Percentiles rank a stretch among this genome's conserved stretches.
Conservation (phyloP, 495 filamentous ascomycete species). For the Neurospora cerealis region DNA sequence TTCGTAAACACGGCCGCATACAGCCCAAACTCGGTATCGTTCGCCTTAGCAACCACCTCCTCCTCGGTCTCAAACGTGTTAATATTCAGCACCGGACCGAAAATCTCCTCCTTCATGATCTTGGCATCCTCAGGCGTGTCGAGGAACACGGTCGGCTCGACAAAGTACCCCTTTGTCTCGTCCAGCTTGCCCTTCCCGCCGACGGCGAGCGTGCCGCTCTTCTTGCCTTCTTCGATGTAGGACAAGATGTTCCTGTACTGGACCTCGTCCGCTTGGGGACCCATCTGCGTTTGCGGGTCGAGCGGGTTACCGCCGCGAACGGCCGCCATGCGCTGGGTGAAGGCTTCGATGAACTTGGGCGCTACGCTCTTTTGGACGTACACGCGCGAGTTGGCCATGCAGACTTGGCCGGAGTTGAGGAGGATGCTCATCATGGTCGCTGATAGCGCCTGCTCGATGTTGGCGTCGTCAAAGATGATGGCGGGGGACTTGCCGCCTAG, state of each 20-base stretch:
- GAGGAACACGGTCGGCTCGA: conserved; percentile 64
- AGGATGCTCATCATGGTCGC: conserved; percentile 64
- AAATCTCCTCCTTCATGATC: conserved; percentile 43
- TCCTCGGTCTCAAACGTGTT: conserved; percentile 55
- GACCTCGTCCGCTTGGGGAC: conserved; percentile 40
- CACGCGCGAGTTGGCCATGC: conserved; percentile 68
- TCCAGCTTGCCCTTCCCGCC: conserved; percentile 19
- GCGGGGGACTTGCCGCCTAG: conserved; percentile 71
- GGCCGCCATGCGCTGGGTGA: conserved; percentile 48
- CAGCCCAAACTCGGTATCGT: conserved; percentile 62
- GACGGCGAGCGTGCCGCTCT: conserved; percentile 15
- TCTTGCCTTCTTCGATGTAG: conserved; percentile 28
- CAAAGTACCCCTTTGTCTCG: conserved; percentile 32
- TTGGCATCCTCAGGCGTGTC: conserved; percentile 54
- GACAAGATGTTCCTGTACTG: conserved; percentile 25
- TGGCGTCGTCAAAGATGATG: conserved; percentile 60
- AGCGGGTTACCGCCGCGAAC: conserved; percentile 53
- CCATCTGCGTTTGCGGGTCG: conserved; percentile 53
- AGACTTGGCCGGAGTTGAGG: conserved; percentile 65
- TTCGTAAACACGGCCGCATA: conserved; percentile 67
- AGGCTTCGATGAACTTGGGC: conserved; percentile 43
- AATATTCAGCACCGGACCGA: conserved; percentile 65
- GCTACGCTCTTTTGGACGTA: conserved; percentile 57
- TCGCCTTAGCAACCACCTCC: conserved; percentile 59
- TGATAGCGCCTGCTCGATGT: conserved; percentile 59